A percentile compares a stretch with the other conserved stretches of the same genome.
phyloP scores from a whole-genome alignment of 2,329 filamentous ascomycete species.

The Neofusicoccum parvum region DNA sequence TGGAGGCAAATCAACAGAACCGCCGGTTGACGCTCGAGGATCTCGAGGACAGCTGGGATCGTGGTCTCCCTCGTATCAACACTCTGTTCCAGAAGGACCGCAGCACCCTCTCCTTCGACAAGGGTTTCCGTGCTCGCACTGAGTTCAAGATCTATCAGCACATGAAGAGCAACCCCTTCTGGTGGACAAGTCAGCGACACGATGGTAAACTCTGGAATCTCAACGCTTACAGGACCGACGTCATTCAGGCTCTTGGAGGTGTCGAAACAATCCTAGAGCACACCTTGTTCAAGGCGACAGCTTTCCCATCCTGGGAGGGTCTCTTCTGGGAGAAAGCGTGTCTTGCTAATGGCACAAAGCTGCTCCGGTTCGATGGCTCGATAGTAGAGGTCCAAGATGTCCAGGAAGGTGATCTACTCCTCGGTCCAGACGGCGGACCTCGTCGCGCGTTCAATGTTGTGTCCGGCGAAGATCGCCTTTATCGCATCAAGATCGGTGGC shows the following conservation, averaged over 20 bases:
- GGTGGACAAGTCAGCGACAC: conserved; percentile 97
- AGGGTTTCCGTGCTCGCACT: conserved; percentile 91
- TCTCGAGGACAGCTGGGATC: conserved; percentile 97
- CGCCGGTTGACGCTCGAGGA: conserved; percentile 92
- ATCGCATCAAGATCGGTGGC: too few relatives aligned
- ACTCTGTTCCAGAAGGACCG: conserved; percentile 98
- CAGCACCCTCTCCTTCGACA: conserved; percentile 96
- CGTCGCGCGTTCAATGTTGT: too few relatives aligned
- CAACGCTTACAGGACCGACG: conserved; percentile 93
- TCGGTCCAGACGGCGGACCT: too few relatives aligned
- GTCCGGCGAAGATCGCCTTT: too few relatives aligned
- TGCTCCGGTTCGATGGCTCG: too few relatives aligned
- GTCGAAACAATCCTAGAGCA: conserved; percentile 98
- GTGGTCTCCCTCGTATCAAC: conserved; percentile 95
- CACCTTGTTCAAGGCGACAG: conserved; percentile 93
- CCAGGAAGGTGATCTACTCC: too few relatives aligned
- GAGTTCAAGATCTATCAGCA: conserved; percentile 99
- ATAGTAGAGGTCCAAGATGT: too few relatives aligned
- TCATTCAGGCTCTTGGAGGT: conserved; percentile 93
- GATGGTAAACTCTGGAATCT: conserved; percentile 98
- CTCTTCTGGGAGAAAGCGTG: conserved; percentile 78
- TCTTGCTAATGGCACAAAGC: too few relatives aligned
- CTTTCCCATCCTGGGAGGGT: conserved; percentile 96
- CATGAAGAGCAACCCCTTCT: conserved; percentile 99
- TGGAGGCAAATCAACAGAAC: conserved; percentile 97